Evolutionary conservation across 495 filamentous ascomycete species (phyloP), one percentile per base, ranked within the genome.

Genomic region (Penicillium crystallinum): DNA sequence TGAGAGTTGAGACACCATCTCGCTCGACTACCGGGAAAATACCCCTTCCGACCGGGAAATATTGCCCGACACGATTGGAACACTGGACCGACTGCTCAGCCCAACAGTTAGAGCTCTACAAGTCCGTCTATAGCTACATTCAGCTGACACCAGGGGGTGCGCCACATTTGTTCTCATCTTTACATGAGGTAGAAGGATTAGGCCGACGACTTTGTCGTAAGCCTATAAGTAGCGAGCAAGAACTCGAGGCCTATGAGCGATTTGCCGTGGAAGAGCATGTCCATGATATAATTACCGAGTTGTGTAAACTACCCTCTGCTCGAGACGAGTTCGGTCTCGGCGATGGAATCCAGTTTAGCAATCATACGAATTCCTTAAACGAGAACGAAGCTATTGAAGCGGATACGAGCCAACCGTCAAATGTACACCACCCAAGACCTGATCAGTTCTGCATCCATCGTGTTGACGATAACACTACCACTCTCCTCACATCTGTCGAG

Each of bases 161-260:
- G 27, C 53, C 45, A 37, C 58, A 38, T 6, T 54, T 63, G 36
- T 66, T 64, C 45, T 35, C 57, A 25, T 53, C 66, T 6, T 23
- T 65, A 14, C 21, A 12, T 39, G 57, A 33, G 42, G 29, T 74
- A 19, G 61, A 68, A 47, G 57, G 51, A 19, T 25, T 53, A n/a
- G 56, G 43, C 15, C 41, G 53, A 11, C 55, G 53, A 21, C 54
- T 67, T 27, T 31, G 9, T 6, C 42, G n/a, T 14, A 29, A 49
- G 30, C 52, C 61, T 33, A 44, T 72, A 5, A 65, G 57, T 30
- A 70, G 65, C 53, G 63, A 71, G 48, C 56, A 68, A 44, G 63
- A 66, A 53, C 52, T 73, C 10, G 60, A 72, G 49, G 45, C 31
- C 19, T 72, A 71, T 50, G 56, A 73, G 53, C 53, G 53, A 30